Evolutionary conservation across 2,329 filamentous ascomycete genomes (phyloP).

Genomic region (Phoma sp.): DNA sequence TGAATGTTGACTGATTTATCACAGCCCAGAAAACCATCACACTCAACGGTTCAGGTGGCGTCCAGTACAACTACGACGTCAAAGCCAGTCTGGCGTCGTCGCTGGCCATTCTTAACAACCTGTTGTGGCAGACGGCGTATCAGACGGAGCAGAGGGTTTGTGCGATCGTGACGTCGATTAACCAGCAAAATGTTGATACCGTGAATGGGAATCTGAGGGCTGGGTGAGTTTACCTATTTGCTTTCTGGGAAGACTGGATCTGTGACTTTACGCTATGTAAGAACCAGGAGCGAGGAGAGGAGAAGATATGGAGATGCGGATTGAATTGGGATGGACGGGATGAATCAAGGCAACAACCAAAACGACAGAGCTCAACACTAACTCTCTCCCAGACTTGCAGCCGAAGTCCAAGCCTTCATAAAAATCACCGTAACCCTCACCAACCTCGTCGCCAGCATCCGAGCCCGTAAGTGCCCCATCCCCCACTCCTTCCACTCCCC

Average conservation of each 20-base stretch:
- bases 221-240: too few relatives aligned
- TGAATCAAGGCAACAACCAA: too few relatives aligned
- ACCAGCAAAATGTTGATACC: slow-evolving; percentile 3
- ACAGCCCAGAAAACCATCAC: not conserved
- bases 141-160: slow-evolving; percentile 1
- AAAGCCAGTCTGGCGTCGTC: not conserved
- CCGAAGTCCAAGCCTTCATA: not conserved
- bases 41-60: not conserved
- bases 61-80: not conserved
- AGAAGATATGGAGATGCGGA: too few relatives aligned
- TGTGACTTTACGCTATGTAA: too few relatives aligned
- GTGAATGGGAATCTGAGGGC: not conserved
- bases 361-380: too few relatives aligned
- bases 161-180: slow-evolving; percentile 3
- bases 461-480: not conserved
- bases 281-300: too few relatives aligned
- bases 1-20: not conserved
- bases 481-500: too few relatives aligned
- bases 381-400: not conserved
- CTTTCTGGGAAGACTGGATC: too few relatives aligned
- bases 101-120: not conserved
- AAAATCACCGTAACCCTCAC: not conserved
- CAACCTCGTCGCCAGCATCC: not conserved
- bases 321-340: too few relatives aligned
- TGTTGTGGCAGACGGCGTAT: not conserved